Evolutionary conservation across 176 grass and related monocot genomes (phyloP), one percentile per base, ranked within the genome.

Genomic region (Juncus inflexus): DNA sequence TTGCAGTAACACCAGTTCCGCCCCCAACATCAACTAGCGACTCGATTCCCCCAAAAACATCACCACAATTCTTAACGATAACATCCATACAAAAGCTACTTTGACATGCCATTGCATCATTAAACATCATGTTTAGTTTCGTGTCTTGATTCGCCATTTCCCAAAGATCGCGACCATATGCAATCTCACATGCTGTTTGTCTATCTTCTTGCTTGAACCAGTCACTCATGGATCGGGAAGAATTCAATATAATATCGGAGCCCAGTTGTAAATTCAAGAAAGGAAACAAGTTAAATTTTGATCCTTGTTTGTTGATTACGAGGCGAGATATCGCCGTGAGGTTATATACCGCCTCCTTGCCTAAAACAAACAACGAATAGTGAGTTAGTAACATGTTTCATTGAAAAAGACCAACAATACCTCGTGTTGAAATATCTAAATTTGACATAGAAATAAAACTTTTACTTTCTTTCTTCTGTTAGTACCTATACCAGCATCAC

Each of bases 21-120:
- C 82, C 79, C 4, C 77, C 68, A 5, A 88, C 73, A 60, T 89
- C 82, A 15, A 65, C 38, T 13, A 65, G 12, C 6, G 62, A 65
- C 6, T 43, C 39, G 40, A 65, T 12, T 1, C 62, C 62, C 2
- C 16, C 43, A n/a, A 50, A 65, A 49, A 65, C 15, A 65, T 50
- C 36, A 5, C 11, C 13, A 15, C 39, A 40, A 15, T 65, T 15
- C 2, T 53, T 70, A 2, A 78, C 55, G 1, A 70, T 10, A n/a
- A 42, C 10, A 12, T 69, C 35, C 14, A 50, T 19, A 12, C 69
- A 11, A 47, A 62, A 40, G 9, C 7, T 3, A 2, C 19, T 16
- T n/a, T 78, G 64, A 9, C 37, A 3, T 0, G 56, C 65, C 43
- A 79, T 36, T 6, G 5, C 47, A 37, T 61, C 36, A 35, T 63